Conservation (phyloP, 1,284 basidiomycete species). For the Cryptococcus jaspeensis region DNA sequence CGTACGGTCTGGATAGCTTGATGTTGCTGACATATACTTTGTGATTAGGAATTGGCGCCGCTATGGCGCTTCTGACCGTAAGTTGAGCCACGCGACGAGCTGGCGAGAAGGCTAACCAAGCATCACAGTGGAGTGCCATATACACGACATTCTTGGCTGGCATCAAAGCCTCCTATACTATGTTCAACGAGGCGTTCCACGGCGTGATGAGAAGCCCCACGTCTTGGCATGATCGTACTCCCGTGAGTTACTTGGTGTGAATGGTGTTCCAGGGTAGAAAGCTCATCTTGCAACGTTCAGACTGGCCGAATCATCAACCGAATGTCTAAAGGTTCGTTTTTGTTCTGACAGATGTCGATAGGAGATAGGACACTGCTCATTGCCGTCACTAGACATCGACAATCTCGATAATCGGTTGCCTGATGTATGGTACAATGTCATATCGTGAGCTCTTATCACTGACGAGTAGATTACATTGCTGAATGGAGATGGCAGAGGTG, state of each 20-base stretch:
- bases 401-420: slow-evolving; percentile 29
- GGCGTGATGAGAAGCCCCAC: slow-evolving; percentile 28
- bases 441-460: slow-evolving; percentile 1
- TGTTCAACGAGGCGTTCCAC: slow-evolving; percentile 25
- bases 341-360: not conserved
- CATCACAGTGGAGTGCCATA: slow-evolving; percentile 14
- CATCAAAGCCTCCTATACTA: slow-evolving; percentile 22
- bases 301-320: slow-evolving; percentile 63
- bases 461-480: not conserved
- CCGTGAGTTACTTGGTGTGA: slow-evolving; percentile 21
- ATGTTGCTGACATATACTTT: too few relatives aligned
- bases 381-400: slow-evolving; percentile 32
- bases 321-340: slow-evolving; percentile 54
- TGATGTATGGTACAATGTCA: slow-evolving; percentile 10
- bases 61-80: slow-evolving; percentile 6
- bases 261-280: too few relatives aligned
- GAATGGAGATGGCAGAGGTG: not conserved
- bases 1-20: not conserved
- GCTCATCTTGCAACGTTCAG: too few relatives aligned
- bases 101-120: not conserved
- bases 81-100: not conserved
- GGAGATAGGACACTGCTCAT: too few relatives aligned
- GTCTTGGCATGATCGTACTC: slow-evolving; percentile 31
- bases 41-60: slow-evolving; percentile 5
- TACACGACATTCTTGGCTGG: slow-evolving; percentile 19